Percentiles rank a stretch among this genome's conserved stretches.
Conservation (phyloP, 805 yeast genomes). For the Zygotorulaspora chibaensis region DNA sequence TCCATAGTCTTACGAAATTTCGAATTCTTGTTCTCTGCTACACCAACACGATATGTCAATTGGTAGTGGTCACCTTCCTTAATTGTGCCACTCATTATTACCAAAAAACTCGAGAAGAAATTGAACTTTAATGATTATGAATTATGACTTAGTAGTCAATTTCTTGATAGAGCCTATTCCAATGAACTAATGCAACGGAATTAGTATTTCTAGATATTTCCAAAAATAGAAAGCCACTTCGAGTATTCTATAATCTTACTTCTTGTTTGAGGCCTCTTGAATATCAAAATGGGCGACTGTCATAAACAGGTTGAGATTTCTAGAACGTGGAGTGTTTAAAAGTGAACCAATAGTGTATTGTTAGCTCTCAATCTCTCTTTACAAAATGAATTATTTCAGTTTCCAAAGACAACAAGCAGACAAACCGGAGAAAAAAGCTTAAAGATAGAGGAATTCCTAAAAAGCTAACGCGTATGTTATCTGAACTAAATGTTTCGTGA, state of each 20-base stretch:
- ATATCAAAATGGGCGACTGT: background rate
- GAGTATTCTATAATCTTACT: background rate
- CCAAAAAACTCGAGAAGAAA: background rate
- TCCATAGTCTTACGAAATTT: constrained; percentile 88
- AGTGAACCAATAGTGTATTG: no score
- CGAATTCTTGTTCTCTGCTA: constrained; percentile 81
- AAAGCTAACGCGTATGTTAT: no score
- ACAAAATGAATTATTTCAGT: no score
- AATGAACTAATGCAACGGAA: background rate
- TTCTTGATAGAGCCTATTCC: background rate
- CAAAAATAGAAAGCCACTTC: background rate
- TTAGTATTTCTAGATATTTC: background rate
- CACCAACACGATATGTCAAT: constrained; percentile 78
- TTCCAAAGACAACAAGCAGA: no score
- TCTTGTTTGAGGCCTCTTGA: background rate
- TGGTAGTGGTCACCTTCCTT: constrained; percentile 32
- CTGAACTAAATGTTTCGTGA: no score
- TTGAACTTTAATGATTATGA: background rate
- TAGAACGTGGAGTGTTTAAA: no score
- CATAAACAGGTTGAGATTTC: background rate
- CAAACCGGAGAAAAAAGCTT: no score
- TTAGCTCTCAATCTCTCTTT: no score
- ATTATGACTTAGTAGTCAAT: background rate
- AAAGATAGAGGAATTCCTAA: no score
- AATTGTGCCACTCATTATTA: constrained; percentile 4